Evolutionary conservation across 2,329 filamentous ascomycete genomes (phyloP), one percentile per base, ranked within the genome.

Genomic region (Gyromitra esculenta): DNA sequence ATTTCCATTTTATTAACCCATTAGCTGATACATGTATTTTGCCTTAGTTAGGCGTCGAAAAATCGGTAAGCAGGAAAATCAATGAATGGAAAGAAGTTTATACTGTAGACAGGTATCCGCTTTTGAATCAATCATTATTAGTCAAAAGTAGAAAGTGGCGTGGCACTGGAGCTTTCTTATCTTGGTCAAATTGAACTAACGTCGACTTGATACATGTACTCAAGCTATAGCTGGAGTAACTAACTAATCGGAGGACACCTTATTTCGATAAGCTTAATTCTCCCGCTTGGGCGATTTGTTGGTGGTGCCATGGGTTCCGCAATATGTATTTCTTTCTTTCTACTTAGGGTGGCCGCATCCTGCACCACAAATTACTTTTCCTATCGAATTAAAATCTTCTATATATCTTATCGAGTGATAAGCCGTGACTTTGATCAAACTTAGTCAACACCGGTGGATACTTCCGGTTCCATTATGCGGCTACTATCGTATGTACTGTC

Each of bases 371-470:
- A 65, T 50, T 57, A 72, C 69, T 39, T 41, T 43, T 64, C 39
- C 25, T 21, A 50, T 25, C 60, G 21, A 65, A 65, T 72, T 45
- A 41, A 13, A 50, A 64, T 54, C 45, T 60, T 31, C 25, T 8
- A 25, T n/a, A 25, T 15, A 5, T 67, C 11, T 2, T 31, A 7
- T n/a, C 71, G 71, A 74, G 71, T 74, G 71, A 74, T 37, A 54
- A 5, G 21, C n/a, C 39, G 21, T 74, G 71, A 74, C 54, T 13
- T 5, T 7, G 25, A 43, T 41, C 45, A 39, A 21, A 31, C 45
- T 71, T 71, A 35, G 68, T 50, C 59, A 50, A 48, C 59, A 57
- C 45, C 45, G 45, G 68, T 64, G 59, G 43, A 56, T 52, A 54
- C 39, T 56, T 35, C 57, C 45, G 57, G 37, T 45, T 41, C 13